phyloP scores from a whole-genome alignment of 805 yeast genomes.

The Saccharomycopsis malanga region DNA sequence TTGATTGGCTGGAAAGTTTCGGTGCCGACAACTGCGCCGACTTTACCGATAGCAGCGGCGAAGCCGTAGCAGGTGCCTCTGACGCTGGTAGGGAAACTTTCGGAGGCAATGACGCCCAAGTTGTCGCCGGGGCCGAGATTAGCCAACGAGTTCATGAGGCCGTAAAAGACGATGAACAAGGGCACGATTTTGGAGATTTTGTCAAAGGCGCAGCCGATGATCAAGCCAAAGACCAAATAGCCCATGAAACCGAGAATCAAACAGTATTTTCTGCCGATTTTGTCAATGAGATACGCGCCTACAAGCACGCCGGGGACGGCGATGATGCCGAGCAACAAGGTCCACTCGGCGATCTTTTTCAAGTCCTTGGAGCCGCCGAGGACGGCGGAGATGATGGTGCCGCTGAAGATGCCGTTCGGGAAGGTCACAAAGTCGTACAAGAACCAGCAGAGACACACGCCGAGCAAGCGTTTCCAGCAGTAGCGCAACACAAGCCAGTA shows the following conservation, averaged over 20 bases:
- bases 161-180: slow-evolving; percentile 64
- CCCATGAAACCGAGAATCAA: slow-evolving; percentile 66
- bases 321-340: slow-evolving; percentile 53
- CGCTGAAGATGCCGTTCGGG: slow-evolving; percentile 68
- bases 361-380: slow-evolving; percentile 36
- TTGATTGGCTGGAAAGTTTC: slow-evolving; percentile 65
- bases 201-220: slow-evolving; percentile 58
- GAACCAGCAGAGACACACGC: slow-evolving; percentile 74
- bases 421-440: slow-evolving; percentile 74
- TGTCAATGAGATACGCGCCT: slow-evolving; percentile 61
- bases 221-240: slow-evolving; percentile 62
- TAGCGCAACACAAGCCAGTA: slow-evolving; percentile 53
- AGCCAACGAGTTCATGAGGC: slow-evolving; percentile 62
- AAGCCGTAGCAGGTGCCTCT: slow-evolving; percentile 72
- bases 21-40: slow-evolving; percentile 81
- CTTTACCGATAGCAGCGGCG: slow-evolving; percentile 75
- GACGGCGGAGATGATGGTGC: slow-evolving; percentile 51
- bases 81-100: slow-evolving; percentile 67
- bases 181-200: slow-evolving; percentile 51
- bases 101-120: slow-evolving; percentile 62
- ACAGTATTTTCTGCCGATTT: slow-evolving; percentile 64
- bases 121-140: slow-evolving; percentile 76
- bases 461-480: slow-evolving; percentile 63
- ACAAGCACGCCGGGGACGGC: slow-evolving; percentile 67
- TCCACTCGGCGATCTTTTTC: slow-evolving; percentile 66